phyloP scores from a whole-genome alignment of 192 early-diverging fungal species.

The Pilobolus umbonatus region DNA sequence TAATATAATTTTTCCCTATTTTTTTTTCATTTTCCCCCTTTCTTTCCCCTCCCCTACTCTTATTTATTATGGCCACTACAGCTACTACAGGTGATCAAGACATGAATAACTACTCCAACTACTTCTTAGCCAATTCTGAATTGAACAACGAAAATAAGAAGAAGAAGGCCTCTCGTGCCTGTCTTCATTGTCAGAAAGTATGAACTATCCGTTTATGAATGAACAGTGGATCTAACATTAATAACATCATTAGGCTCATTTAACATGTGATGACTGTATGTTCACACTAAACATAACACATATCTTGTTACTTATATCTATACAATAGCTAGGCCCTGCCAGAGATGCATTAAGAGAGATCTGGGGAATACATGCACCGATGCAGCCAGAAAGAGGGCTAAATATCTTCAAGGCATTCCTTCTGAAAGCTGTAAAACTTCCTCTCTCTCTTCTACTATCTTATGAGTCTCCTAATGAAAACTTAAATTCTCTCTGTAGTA shows the following conservation, averaged over 20 bases:
- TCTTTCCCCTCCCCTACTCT: not conserved
- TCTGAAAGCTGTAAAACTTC: constrained; percentile 29
- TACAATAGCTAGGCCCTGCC: constrained; percentile 71
- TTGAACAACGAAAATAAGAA: constrained; percentile 15
- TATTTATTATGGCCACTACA: not conserved
- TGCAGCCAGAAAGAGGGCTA: constrained; percentile 84
- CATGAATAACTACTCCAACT: constrained; percentile 9
- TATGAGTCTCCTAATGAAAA: no score
- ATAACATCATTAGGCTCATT: constrained; percentile 42
- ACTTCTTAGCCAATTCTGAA: constrained; percentile 9
- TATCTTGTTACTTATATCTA: not conserved
- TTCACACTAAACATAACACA: constrained; percentile 1
- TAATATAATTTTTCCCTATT: not conserved
- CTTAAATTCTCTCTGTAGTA: constrained; percentile 12
- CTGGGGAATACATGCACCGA: constrained; percentile 73
- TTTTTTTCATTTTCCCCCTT: not conserved
- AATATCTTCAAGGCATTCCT: constrained; percentile 75
- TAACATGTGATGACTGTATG: constrained; percentile 71
- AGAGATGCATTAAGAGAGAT: constrained; percentile 81
- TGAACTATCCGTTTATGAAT: no score
- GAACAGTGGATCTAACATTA: no score
- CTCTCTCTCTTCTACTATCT: no score
- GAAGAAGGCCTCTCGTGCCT: constrained; percentile 36
- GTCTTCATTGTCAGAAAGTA: constrained; percentile 68
- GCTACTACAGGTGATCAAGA: constrained; percentile 13